phyloP scores from a whole-genome alignment of 2,329 filamentous ascomycete species.

The Pseudogymnoascus sp. region DNA sequence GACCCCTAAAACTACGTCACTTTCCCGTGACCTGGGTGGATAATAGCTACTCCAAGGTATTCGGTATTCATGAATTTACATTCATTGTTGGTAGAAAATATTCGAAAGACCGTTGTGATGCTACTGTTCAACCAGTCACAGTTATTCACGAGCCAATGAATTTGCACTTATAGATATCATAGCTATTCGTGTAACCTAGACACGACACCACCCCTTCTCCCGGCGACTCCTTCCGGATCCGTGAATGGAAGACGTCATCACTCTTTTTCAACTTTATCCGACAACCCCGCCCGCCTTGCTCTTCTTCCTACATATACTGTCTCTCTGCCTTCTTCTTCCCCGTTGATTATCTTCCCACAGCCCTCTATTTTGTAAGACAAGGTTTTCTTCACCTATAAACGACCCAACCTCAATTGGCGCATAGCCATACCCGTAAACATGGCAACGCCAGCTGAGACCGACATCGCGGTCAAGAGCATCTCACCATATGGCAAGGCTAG shows the following conservation, averaged over 20 bases:
- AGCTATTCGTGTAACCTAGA: no score
- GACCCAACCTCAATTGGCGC: not conserved
- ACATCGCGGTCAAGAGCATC: constrained; percentile 47
- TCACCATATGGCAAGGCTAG: constrained; percentile 59
- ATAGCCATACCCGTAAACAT: not conserved
- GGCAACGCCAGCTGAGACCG: constrained; percentile 17
- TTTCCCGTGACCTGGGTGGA: not conserved
- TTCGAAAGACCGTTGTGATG: no score
- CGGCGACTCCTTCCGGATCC: not conserved
- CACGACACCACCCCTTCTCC: no score
- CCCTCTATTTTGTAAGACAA: no score
- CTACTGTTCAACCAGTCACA: no score
- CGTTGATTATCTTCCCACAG: not conserved
- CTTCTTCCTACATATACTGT: no score
- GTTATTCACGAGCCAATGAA: no score
- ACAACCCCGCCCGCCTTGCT: not conserved
- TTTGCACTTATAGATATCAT: no score
- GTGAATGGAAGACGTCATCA: not conserved
- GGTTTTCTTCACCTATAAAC: not conserved
- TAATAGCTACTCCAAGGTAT: not conserved
- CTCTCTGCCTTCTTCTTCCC: not conserved
- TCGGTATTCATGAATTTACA: no score
- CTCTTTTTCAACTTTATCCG: not conserved
- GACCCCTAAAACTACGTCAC: not conserved
- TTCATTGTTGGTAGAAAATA: no score